These are phyloP conservation scores for Aspergillus sp. DNA, from an alignment of 2,329 filamentous ascomycete species.

Conservation along the genomic window DNA sequence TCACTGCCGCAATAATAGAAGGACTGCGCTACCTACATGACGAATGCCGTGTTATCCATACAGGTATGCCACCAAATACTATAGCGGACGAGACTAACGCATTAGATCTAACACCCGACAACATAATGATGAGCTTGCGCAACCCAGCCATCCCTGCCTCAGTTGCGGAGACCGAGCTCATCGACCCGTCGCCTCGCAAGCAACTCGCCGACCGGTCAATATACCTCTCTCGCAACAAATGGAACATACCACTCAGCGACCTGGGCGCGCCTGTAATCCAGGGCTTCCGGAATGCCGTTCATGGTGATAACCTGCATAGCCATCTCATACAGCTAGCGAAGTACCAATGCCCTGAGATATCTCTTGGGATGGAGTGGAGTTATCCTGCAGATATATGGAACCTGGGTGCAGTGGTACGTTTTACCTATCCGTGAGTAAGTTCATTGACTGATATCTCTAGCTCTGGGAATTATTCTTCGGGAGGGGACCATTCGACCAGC, in stretches of 20 bases:
- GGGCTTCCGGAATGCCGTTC: constrained; percentile 30
- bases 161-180: constrained; percentile 24
- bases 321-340: constrained; percentile 43
- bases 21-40: constrained; percentile 41
- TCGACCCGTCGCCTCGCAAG: constrained; percentile 27
- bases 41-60: constrained; percentile 42
- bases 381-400: constrained; percentile 36
- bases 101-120: constrained; percentile 41
- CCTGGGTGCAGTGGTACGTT: constrained; percentile 27
- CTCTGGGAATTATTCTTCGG: constrained; percentile 25
- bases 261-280: constrained; percentile 25
- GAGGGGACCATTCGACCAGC: constrained; percentile 16
- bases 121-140: constrained; percentile 34
- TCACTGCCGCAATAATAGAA: constrained; percentile 35
- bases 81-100: neutral
- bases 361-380: constrained; percentile 29
- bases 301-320: constrained; percentile 33
- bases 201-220: constrained; percentile 27
- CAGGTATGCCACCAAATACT: constrained; percentile 24
- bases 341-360: constrained; percentile 33
- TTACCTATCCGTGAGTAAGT: neutral
- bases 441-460: constrained; percentile 3
- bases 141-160: constrained; percentile 24
- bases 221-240: constrained; percentile 27
- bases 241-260: constrained; percentile 17